Conservation (phyloP, 805 yeast species). For the Jamesozyma lodderae region DNA sequence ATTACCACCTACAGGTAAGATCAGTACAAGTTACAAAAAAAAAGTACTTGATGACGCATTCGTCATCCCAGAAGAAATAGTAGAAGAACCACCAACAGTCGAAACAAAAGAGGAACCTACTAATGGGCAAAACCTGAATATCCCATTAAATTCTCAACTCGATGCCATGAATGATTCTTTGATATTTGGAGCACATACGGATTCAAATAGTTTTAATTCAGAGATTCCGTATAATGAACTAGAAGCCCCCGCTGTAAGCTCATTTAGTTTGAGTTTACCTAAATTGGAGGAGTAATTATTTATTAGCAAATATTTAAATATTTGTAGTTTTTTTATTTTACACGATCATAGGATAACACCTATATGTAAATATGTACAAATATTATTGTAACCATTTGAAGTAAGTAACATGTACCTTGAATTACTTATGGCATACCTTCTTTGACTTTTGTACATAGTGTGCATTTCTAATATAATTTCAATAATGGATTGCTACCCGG, state of each 20-base stretch:
- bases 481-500: too few species aligned
- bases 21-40: slow-evolving; percentile 62
- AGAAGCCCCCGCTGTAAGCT: slow-evolving; percentile 5
- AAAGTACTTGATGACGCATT: slow-evolving; percentile 46
- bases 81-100: slow-evolving; percentile 7
- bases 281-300: slow-evolving; percentile 9
- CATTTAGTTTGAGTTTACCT: slow-evolving; percentile 19
- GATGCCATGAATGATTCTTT: not conserved
- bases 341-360: too few species aligned
- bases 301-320: too few species aligned
- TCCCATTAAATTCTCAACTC: not conserved
- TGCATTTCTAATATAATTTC: too few species aligned
- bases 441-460: too few species aligned
- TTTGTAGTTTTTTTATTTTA: too few species aligned
- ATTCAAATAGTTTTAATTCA: not conserved
- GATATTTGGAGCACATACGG: not conserved
- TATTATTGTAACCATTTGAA: too few species aligned
- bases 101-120: not conserved
- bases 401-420: too few species aligned
- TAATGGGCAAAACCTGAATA: not conserved
- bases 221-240: slow-evolving; percentile 4
- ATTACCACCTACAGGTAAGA: slow-evolving; percentile 86
- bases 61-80: slow-evolving; percentile 39
- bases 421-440: too few species aligned
- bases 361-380: too few species aligned